Evolutionary conservation across 129 eudicot species (phyloP), one percentile per base, ranked within the genome.

Genomic region (Flaveria bidentis): DNA sequence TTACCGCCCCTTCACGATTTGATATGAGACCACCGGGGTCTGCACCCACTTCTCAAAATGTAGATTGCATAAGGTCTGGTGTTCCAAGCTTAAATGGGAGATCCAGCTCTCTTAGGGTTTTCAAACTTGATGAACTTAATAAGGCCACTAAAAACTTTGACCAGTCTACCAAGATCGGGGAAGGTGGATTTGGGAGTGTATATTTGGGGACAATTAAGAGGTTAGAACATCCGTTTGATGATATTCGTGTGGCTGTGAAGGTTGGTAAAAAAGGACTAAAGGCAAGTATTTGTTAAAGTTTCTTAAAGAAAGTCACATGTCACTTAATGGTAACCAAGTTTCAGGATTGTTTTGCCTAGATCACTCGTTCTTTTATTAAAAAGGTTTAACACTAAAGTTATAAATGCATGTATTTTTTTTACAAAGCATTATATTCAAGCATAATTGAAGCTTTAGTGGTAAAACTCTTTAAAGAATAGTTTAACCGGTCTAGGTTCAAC

Each of bases 171-270:
- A 88, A 86, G 75, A 78, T 93, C 6, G 98, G 98, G 10, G 87
- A 88, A 58, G 98, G 98, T 47, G 96, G 96, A 50, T 93, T 90
- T 77, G 98, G 95, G 62, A 88, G 82, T 81, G 98, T 93, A 11
- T 83, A 73, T 75, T 75, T 58, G 81, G 96, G 95, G 10, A 66
- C n/a, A 1, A 80, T 93, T 1, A 86, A 80, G 81, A 79, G 72
- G 41, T 67, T 74, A 17, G 85, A 92, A 41, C 81, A 80, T 46
- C 87, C 87, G 55, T 53, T 67, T 15, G 69, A 14, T 57, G 83
- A 76, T 76, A 45, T 82, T 13, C 79, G 81, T 11, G 95, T 93
- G 52, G 98, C 98, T 9, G 87, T 93, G 72, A 93, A 93, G 77
- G 87, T 86, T 42, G 87, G 95, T 77, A 86, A 77, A 84, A 82